These are phyloP conservation scores for Triticum monococcum DNA, from an alignment of 176 grass and related monocot species.

Conservation along the genomic window DNA sequence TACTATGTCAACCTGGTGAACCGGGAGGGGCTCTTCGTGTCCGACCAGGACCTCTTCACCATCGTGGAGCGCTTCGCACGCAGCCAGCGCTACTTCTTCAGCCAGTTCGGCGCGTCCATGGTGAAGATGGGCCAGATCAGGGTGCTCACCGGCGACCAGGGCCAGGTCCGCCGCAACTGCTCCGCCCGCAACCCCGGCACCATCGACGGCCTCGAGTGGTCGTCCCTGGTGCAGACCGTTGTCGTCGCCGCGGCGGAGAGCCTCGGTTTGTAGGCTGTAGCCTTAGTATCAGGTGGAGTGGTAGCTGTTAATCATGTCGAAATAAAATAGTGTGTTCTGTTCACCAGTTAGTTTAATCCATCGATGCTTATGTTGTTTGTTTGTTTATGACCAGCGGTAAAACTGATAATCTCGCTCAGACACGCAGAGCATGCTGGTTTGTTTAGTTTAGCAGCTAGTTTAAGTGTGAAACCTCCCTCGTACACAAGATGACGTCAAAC, in stretches of 20 bases:
- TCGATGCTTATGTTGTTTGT: too few relatives aligned
- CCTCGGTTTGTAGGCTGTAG: slow-evolving; percentile 2
- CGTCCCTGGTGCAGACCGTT: slow-evolving; percentile 3
- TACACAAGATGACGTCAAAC: too few relatives aligned
- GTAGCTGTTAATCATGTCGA: neutral
- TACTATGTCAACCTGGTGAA: slow-evolving; percentile 62
- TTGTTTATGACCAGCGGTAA: too few relatives aligned
- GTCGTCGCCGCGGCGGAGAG: neutral
- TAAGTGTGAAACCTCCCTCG: too few relatives aligned
- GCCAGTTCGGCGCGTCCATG: slow-evolving; percentile 49
- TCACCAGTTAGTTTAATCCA: too few relatives aligned
- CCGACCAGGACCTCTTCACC: slow-evolving; percentile 65
- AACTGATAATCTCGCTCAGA: too few relatives aligned
- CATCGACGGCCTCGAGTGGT: neutral
- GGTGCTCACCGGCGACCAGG: slow-evolving; percentile 48
- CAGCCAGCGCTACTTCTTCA: slow-evolving; percentile 36
- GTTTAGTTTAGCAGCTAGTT: too few relatives aligned
- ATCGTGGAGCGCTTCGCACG: slow-evolving; percentile 30
- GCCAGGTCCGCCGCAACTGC: slow-evolving; percentile 41
- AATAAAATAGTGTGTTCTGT: neutral
- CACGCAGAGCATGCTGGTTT: too few relatives aligned
- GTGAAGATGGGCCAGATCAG: slow-evolving; percentile 82
- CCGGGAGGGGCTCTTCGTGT: slow-evolving; percentile 69
- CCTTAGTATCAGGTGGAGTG: neutral
- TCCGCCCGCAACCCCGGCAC: slow-evolving; percentile 24